phyloP scores from a whole-genome alignment of 306 rosid genomes.

The Glycine latifolia region DNA sequence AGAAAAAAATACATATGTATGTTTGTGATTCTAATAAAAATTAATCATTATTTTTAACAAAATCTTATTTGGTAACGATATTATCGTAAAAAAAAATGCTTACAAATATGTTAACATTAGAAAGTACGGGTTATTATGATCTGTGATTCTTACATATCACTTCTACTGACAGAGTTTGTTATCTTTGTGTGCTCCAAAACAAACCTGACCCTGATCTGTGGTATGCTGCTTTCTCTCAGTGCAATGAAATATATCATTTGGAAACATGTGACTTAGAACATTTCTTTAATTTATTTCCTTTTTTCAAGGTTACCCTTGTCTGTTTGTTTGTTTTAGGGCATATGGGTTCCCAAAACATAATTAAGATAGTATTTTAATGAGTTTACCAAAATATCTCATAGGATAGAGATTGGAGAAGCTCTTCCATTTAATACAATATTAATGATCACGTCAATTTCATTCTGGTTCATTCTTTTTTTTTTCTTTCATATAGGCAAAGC shows the following conservation, averaged over 20 bases:
- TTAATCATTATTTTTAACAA: too few species aligned
- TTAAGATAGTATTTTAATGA: background rate
- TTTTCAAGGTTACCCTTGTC: background rate
- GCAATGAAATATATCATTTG: constrained; percentile 8
- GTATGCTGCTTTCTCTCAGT: background rate
- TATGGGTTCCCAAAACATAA: background rate
- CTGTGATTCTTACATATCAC: constrained; percentile 24
- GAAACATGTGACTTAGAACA: background rate
- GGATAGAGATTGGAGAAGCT: too few species aligned
- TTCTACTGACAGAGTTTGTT: constrained; percentile 32
- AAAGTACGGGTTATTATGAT: background rate
- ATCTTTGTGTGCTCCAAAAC: constrained; percentile 35
- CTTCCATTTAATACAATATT: too few species aligned
- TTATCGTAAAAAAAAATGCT: too few species aligned
- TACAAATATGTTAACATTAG: background rate
- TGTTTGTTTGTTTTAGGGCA: background rate
- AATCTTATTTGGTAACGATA: too few species aligned
- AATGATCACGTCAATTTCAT: too few species aligned
- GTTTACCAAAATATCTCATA: background rate
- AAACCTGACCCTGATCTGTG: background rate
- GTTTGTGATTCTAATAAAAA: too few species aligned
- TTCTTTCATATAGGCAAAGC: too few species aligned
- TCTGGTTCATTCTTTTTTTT: too few species aligned
- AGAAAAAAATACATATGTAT: too few species aligned
- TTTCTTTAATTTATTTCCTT: background rate